Evolutionary conservation across 345 rosid species (phyloP).

Genomic region (Pelargonium nanum): DNA sequence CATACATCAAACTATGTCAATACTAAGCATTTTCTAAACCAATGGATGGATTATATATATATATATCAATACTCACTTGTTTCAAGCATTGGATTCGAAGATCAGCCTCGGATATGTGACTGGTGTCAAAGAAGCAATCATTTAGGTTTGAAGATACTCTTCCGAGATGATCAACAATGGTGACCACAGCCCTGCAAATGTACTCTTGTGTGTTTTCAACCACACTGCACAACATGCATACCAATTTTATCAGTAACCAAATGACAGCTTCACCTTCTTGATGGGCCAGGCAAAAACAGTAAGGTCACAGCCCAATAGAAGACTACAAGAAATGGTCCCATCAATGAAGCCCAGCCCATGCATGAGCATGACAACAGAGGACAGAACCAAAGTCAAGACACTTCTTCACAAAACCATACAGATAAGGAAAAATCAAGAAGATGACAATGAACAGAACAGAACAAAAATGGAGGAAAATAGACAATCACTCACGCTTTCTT

Average conservation of each 20-base stretch:
- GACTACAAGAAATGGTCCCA: too few species aligned
- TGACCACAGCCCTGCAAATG: slow-evolving; percentile 46
- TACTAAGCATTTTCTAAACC: too few species aligned
- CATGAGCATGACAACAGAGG: not conserved
- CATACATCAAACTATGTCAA: not conserved
- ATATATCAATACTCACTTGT: slow-evolving; percentile 28
- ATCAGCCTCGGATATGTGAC: slow-evolving; percentile 34
- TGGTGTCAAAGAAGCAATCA: slow-evolving; percentile 17
- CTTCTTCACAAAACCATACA: not conserved
- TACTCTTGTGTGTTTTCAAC: slow-evolving; percentile 61
- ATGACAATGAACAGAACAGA: not conserved
- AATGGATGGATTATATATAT: not conserved
- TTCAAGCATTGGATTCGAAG: slow-evolving; percentile 40
- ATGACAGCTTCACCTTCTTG: not conserved
- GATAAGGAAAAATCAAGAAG: not conserved
- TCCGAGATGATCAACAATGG: slow-evolving; percentile 64
- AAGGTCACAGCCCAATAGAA: too few species aligned
- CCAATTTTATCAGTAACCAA: too few species aligned
- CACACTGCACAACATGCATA: slow-evolving; percentile 26
- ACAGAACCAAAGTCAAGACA: too few species aligned
- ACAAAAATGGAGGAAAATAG: not conserved
- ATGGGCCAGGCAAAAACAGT: not conserved
- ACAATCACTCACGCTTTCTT: slow-evolving; percentile 30
- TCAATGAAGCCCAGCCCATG: not conserved
- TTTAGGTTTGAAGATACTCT: slow-evolving; percentile 47